Percentiles rank a stretch among this genome's conserved stretches.
These are phyloP conservation scores for Trematosphaeria pertusa DNA, from an alignment of 2,329 filamentous ascomycete genomes.

Conservation along the genomic window DNA sequence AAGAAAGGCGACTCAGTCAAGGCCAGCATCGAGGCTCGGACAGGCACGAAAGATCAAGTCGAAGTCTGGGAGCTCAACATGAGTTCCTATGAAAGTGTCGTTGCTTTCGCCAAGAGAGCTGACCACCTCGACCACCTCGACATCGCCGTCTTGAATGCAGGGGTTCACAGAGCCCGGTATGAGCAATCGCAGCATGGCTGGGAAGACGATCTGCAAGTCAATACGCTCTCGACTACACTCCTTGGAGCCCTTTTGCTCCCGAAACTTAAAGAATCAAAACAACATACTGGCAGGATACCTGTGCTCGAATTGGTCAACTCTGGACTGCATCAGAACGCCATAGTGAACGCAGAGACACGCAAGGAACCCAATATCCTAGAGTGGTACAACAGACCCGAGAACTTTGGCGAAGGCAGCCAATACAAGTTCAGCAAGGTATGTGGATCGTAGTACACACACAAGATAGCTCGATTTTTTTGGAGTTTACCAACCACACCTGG, in stretches of 20 bases:
- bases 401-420: conserved; percentile 32
- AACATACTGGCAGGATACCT: conserved; percentile 27
- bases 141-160: conserved; percentile 51
- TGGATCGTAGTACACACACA: too few species aligned
- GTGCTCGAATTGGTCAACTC: conserved; percentile 45
- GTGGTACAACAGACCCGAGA: conserved; percentile 37
- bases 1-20: conserved; percentile 47
- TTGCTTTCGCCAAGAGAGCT: conserved; percentile 39
- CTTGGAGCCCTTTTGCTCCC: conserved; percentile 60
- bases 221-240: conserved; percentile 63
- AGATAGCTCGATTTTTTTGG: too few species aligned
- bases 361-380: conserved; percentile 33
- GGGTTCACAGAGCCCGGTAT: conserved; percentile 33
- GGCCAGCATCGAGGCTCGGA: conserved; percentile 32
- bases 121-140: conserved; percentile 43
- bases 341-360: conserved; percentile 28
- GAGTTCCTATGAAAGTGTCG: conserved; percentile 42
- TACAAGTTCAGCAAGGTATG: conserved; percentile 45
- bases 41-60: conserved; percentile 33
- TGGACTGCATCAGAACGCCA: conserved; percentile 35
- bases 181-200: conserved; percentile 40
- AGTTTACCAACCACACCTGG: too few species aligned
- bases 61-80: conserved; percentile 49
- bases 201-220: conserved; percentile 62
- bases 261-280: conserved; percentile 39